Evolutionary conservation across 2,329 filamentous ascomycete genomes (phyloP).

Genomic region (Xylariaceae sp.): DNA sequence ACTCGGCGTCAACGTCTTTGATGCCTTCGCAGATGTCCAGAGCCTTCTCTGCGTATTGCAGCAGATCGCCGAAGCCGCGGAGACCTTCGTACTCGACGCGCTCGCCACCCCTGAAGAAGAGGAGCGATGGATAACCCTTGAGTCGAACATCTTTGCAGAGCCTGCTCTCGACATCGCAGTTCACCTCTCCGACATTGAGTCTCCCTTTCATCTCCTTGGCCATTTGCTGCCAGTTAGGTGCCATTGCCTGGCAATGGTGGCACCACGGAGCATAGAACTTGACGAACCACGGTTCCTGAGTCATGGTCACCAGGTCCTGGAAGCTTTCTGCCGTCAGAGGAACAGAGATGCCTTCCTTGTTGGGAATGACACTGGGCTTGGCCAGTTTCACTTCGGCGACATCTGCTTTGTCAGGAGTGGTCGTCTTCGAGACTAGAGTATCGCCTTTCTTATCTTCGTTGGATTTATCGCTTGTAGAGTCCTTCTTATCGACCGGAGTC

Average conservation of each 20-base stretch:
- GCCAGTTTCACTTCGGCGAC: constrained; percentile 36
- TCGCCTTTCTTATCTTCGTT: constrained; percentile 22
- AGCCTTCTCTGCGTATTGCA: constrained; percentile 81
- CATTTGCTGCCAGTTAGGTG: constrained; percentile 82
- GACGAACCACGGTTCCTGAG: constrained; percentile 92
- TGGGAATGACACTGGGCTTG: constrained; percentile 56
- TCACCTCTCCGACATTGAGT: constrained; percentile 91
- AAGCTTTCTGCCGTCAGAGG: constrained; percentile 79
- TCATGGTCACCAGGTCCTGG: constrained; percentile 76
- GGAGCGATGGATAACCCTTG: constrained; percentile 76
- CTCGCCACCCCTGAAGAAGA: constrained; percentile 90
- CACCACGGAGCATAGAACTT: constrained; percentile 99
- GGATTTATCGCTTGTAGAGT: constrained; percentile 23
- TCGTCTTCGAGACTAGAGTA: constrained; percentile 8
- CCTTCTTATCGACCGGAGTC: no score
- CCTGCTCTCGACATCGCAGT: constrained; percentile 78
- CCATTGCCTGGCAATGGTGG: constrained; percentile 88
- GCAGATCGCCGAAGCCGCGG: constrained; percentile 83
- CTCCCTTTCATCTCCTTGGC: constrained; percentile 85
- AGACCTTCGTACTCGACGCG: constrained; percentile 90
- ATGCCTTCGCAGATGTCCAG: constrained; percentile 72
- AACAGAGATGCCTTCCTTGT: constrained; percentile 69
- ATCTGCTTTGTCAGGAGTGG: constrained; percentile 17
- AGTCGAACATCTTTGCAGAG: constrained; percentile 91
- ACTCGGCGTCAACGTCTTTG: constrained; percentile 69